Conservation (phyloP, 164 flowering plant genomes). For the Amborella trichopoda region DNA sequence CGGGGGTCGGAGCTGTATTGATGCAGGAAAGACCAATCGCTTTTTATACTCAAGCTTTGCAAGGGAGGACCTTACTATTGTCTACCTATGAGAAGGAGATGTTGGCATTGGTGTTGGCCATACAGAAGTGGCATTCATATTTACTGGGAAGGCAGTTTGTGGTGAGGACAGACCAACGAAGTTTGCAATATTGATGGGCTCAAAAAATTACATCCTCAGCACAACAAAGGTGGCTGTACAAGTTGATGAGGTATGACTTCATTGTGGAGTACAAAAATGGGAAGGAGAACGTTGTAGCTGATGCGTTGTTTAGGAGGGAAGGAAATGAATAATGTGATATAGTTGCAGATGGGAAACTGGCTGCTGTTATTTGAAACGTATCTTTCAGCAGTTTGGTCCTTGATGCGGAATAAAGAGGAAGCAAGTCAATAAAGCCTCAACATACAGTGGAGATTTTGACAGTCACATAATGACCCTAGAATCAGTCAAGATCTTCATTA, state of each 20-base stretch:
- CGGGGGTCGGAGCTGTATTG: neutral
- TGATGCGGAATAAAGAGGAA: no score
- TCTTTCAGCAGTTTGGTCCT: no score
- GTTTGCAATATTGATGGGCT: neutral
- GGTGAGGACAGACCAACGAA: neutral
- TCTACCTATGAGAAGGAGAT: neutral
- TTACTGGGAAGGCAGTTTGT: neutral
- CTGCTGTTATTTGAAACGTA: no score
- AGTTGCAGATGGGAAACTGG: no score
- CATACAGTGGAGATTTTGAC: no score
- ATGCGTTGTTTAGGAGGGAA: no score
- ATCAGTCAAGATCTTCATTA: no score
- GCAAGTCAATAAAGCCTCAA: no score
- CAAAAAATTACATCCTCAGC: neutral
- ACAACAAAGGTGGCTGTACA: neutral
- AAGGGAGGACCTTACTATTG: neutral
- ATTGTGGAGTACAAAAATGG: neutral
- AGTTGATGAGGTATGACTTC: neutral
- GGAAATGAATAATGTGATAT: no score
- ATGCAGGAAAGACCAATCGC: neutral
- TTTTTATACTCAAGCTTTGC: neutral
- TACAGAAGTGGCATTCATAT: neutral
- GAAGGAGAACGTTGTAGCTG: neutral
- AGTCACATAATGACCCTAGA: no score
- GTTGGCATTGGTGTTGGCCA: neutral